Percentiles rank a stretch among this genome's conserved stretches.
Evolutionary conservation across 208 protist species (phyloP).

Genomic region (Leptomonas pyrrhocoris): DNA sequence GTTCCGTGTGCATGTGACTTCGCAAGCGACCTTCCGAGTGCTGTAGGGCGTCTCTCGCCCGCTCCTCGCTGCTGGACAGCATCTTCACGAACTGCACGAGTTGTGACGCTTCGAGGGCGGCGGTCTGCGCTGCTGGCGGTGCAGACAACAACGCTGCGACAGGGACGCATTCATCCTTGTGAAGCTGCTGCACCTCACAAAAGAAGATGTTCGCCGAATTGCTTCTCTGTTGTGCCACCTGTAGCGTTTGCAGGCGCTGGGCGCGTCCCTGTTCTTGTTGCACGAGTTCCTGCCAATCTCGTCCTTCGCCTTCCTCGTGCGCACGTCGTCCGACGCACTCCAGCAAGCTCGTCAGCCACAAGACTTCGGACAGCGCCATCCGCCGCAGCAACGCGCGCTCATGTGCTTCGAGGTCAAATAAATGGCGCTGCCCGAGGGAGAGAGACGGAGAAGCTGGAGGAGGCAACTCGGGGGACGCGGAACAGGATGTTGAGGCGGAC

Average conservation of each 20-base stretch:
- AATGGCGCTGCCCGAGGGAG: slow-evolving; percentile 6
- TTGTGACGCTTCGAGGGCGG: background rate
- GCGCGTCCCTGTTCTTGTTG: background rate
- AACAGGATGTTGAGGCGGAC: too few relatives aligned
- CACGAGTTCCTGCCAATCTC: background rate
- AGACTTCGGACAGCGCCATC: slow-evolving; percentile 3
- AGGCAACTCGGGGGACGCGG: too few relatives aligned
- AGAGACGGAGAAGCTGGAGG: background rate
- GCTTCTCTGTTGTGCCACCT: background rate
- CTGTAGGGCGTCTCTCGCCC: background rate
- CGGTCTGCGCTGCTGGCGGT: background rate
- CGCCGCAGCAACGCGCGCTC: slow-evolving; percentile 16
- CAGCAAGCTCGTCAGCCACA: slow-evolving; percentile 7
- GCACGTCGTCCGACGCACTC: slow-evolving; percentile 15
- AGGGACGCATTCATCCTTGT: background rate
- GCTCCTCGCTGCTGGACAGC: background rate
- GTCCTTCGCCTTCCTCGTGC: background rate
- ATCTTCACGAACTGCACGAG: background rate
- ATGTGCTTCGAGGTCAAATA: slow-evolving; percentile 13
- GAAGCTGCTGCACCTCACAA: background rate
- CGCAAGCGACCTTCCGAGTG: background rate
- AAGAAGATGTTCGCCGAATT: background rate
- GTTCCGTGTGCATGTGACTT: background rate
- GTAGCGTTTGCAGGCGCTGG: background rate
- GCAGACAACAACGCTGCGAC: background rate